Evolutionary conservation across 202 grass and related monocot genomes (phyloP).

Genomic region (Brachypodium distachyon): DNA sequence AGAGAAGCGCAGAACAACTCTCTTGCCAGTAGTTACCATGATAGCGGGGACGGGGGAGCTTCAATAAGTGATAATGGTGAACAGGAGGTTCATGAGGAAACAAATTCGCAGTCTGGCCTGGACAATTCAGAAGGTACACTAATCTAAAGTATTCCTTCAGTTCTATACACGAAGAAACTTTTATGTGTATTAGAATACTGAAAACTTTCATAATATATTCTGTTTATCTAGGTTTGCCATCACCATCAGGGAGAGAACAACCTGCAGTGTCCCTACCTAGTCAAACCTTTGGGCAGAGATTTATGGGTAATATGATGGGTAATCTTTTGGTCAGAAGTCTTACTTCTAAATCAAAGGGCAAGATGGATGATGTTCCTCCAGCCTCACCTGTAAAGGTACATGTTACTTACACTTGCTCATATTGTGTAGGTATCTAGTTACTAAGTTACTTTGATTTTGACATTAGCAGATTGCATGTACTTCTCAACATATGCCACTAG

Average conservation of each 20-base stretch:
- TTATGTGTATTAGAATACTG: background rate
- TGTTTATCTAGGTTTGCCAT: slow-evolving; percentile 57
- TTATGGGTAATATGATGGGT: slow-evolving; percentile 95
- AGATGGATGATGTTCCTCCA: slow-evolving; percentile 38
- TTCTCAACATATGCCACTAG: background rate
- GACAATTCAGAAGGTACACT: slow-evolving; percentile 74
- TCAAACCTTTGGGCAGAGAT: slow-evolving; percentile 91
- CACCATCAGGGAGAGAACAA: slow-evolving; percentile 66
- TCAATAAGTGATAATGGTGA: slow-evolving; percentile 29
- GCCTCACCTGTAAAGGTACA: slow-evolving; percentile 62
- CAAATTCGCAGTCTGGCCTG: slow-evolving; percentile 41
- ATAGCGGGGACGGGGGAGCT: slow-evolving; percentile 26
- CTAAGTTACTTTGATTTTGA: slow-evolving; percentile 9
- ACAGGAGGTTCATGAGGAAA: slow-evolving; percentile 37
- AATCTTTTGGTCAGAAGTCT: slow-evolving; percentile 88
- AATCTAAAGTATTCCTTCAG: background rate
- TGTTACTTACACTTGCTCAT: slow-evolving; percentile 6
- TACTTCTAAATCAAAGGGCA: slow-evolving; percentile 76
- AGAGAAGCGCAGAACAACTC: slow-evolving; percentile 35
- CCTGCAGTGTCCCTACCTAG: slow-evolving; percentile 38
- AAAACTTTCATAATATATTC: slow-evolving; percentile 14
- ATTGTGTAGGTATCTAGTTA: slow-evolving; percentile 5
- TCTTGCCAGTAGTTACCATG: slow-evolving; percentile 36
- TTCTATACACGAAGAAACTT: slow-evolving; percentile 9
- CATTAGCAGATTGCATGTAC: background rate